phyloP scores from a whole-genome alignment of 2,329 filamentous ascomycete species.

The Chrysoporthe austroafricana region DNA sequence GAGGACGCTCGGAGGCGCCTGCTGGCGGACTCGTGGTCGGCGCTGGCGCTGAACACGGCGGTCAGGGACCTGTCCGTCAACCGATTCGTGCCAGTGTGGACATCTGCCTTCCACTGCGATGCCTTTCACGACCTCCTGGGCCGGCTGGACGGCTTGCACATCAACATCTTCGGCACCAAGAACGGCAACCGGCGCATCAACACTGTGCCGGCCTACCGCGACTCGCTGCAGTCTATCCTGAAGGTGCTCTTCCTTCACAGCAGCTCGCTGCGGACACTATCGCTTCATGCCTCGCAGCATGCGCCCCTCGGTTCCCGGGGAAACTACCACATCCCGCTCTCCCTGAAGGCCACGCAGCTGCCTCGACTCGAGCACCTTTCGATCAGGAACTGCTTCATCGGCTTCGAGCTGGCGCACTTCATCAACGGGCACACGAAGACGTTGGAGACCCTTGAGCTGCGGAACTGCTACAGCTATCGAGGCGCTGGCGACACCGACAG shows the following conservation, averaged over 20 bases:
- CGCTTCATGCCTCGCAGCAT: constrained; percentile 26
- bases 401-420: constrained; percentile 29
- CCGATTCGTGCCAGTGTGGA: constrained; percentile 25
- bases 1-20: constrained; percentile 26
- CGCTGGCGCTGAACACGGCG: constrained; percentile 22
- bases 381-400: constrained; percentile 27
- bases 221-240: constrained; percentile 27
- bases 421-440: constrained; percentile 24
- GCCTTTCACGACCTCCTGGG: constrained; percentile 19
- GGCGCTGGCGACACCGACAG: constrained; percentile 10
- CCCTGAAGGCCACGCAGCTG: constrained; percentile 27
- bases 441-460: constrained; percentile 23
- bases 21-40: constrained; percentile 25
- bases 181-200: constrained; percentile 28
- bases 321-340: constrained; percentile 27
- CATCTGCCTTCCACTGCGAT: constrained; percentile 22
- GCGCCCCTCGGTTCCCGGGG: constrained; percentile 26
- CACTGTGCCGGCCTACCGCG: constrained; percentile 26
- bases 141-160: constrained; percentile 23
- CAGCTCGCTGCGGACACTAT: constrained; percentile 20
- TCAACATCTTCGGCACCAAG: constrained; percentile 22
- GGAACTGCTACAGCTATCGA: constrained; percentile 27
- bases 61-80: constrained; percentile 22
- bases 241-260: constrained; percentile 27
- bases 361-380: constrained; percentile 24